These are phyloP conservation scores for Cercospora sp. DNA, from an alignment of 2,329 filamentous ascomycete species.

Conservation along the genomic window DNA sequence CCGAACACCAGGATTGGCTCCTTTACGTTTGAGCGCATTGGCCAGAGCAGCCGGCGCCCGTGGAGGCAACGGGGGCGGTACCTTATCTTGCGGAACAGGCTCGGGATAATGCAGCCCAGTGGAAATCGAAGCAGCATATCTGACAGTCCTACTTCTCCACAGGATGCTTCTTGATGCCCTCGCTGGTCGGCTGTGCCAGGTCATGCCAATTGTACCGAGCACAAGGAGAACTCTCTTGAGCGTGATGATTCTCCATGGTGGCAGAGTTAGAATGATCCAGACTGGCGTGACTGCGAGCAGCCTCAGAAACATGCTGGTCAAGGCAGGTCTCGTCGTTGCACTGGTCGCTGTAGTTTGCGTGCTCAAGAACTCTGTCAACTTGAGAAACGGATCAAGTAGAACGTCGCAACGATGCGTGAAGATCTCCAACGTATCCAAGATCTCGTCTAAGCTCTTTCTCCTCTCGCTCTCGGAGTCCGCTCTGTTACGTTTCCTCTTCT, in stretches of 20 bases:
- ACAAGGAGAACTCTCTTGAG: constrained; percentile 80
- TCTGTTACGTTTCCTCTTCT: constrained; percentile 57
- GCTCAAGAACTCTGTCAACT: constrained; percentile 85
- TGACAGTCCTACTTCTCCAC: constrained; percentile 80
- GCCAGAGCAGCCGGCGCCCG: constrained; percentile 24
- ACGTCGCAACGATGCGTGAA: constrained; percentile 92
- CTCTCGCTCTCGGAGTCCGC: constrained; percentile 62
- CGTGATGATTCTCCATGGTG: constrained; percentile 81
- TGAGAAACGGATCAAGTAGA: constrained; percentile 81
- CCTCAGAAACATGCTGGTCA: constrained; percentile 85
- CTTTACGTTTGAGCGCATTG: constrained; percentile 44
- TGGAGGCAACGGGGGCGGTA: constrained; percentile 22
- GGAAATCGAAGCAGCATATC: constrained; percentile 66
- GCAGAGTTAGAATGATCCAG: constrained; percentile 80
- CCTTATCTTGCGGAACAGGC: constrained; percentile 36
- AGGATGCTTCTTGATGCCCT: constrained; percentile 82
- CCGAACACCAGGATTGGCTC: constrained; percentile 68
- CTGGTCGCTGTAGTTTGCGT: constrained; percentile 84
- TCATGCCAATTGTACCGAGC: constrained; percentile 80
- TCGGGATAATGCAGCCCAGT: constrained; percentile 75
- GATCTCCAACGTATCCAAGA: constrained; percentile 86
- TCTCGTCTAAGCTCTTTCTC: constrained; percentile 95
- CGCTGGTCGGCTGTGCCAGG: constrained; percentile 87
- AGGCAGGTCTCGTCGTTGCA: constrained; percentile 83
- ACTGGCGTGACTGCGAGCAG: constrained; percentile 84